Evolutionary conservation across 2,329 filamentous ascomycete genomes (phyloP), one percentile per base, ranked within the genome.

Genomic region (Ceratocystis albifundus): DNA sequence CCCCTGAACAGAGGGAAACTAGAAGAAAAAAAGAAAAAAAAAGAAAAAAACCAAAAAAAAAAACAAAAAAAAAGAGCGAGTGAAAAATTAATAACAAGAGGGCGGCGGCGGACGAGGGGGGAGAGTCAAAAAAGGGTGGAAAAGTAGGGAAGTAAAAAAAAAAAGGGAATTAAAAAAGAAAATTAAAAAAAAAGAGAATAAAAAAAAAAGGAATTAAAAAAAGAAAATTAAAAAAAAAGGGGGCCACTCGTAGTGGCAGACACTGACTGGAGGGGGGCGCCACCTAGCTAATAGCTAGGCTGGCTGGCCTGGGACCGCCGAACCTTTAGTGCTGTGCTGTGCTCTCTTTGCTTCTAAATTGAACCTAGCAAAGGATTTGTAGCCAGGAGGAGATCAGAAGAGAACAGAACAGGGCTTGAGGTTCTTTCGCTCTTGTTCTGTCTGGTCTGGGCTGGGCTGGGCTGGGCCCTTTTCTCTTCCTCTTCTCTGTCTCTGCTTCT

Each of bases 381-480:
- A 32, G 53, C 28, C 46, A n/a, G 17, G 17, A 57, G n/a, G n/a
- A n/a, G n/a, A n/a, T n/a, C n/a, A n/a, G 28, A 57, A 28, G 28
- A 57, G 6, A 30, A 57, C n/a, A 25, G 7, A 25, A 57, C 25
- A 57, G 17, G 22, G 53, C 25, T 30, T 30, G 7, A 17, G n/a
- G 28, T 57, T 22, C 32, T 57, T 57, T 50, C 46, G 46, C 28
- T 57, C 17, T 57, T 48, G 41, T 48, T 63, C 41, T n/a, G n/a
- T n/a, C n/a, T n/a, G n/a, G n/a, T n/a, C n/a, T 46, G 61, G 10
- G 12, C 28, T 41, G 28, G 53, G 53, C 53, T 46, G 61, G 10
- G 12, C 28, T 41, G 28, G 53, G 53, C 53, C 53, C 32, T 62
- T 62, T 62, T 44, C 41, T 62, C 61, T 45, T 63, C 44, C 36